Conservation (phyloP, 2,329 filamentous ascomycete genomes). For the Polytolypa hystricis region DNA sequence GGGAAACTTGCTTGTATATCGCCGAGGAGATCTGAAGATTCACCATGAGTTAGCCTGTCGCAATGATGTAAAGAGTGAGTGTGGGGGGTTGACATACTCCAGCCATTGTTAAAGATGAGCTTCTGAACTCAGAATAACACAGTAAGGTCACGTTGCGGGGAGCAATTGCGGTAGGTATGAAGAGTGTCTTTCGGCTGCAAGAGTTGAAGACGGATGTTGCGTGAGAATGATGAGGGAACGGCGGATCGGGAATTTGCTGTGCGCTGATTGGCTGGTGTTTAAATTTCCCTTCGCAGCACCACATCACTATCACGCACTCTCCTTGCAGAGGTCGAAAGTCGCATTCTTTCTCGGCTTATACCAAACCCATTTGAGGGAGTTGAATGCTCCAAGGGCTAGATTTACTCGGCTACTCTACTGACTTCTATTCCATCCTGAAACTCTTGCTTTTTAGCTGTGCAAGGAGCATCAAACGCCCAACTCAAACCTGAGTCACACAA, state of each 20-base stretch:
- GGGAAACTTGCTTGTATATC: constrained; percentile 50
- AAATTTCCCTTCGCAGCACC: too few relatives aligned
- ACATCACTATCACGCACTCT: too few relatives aligned
- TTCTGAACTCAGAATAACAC: constrained; percentile 6
- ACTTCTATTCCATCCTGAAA: too few relatives aligned
- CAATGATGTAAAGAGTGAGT: constrained; percentile 19
- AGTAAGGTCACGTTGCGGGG: background rate
- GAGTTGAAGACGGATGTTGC: background rate
- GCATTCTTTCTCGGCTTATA: too few relatives aligned
- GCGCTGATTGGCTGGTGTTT: constrained; percentile 10
- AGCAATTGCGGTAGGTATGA: constrained; percentile 1
- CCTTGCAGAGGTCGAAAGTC: too few relatives aligned
- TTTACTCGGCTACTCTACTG: too few relatives aligned
- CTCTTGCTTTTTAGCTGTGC: too few relatives aligned
- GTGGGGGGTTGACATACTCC: constrained; percentile 36
- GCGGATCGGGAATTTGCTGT: constrained; percentile 9
- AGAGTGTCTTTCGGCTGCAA: too few relatives aligned
- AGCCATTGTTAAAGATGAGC: constrained; percentile 43
- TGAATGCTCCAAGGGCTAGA: too few relatives aligned
- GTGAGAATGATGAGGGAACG: constrained; percentile 1
- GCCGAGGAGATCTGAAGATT: constrained; percentile 37
- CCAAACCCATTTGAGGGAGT: too few relatives aligned
- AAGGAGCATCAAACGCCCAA: background rate
- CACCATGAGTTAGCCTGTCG: constrained; percentile 20
- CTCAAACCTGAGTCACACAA: background rate